Base-by-base conservation (phyloP, 768 basidiomycete genomes). In the Obba rivulosa region DNA sequence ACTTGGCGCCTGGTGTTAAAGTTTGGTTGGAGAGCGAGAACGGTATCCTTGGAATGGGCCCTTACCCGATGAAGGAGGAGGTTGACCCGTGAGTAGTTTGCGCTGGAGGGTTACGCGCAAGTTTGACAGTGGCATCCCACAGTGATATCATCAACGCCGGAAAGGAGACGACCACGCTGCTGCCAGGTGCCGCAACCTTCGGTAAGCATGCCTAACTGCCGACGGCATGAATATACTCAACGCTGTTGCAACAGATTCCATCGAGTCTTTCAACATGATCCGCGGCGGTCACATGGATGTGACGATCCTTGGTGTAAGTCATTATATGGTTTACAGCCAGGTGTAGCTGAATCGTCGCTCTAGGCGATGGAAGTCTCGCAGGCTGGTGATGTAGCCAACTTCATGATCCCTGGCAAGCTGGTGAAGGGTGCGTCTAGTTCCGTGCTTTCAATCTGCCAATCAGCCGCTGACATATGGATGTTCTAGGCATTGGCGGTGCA, bases 231-330 rank as follows among this genome's bases (percentile, higher is more conserved):
- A 46, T n/a, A 42, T 14, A 16, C 8, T 36, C 51, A n/a, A 55
- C 35, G 16, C n/a, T 43, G 18, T 50, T 46, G 51, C 41, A 3
- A 39, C 52, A 84, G 87, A 93, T 66, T 92, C 90, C 3, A 80
- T 80, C 56, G 92, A 95, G 67, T 92, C 90, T 7, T 96, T 96
- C 62, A 86, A 85, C 28, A 96, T 96, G 93, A 95, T 96, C 64
- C 88, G 93, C 47, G 93, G 93, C 45, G 93, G 93, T 2, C 93
- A 96, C 66, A 79, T 96, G 46, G 81, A 95, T 55, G 86, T 94
- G 41, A 83, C 92, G 4, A 90, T 93, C 61, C 78, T 96, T 41
- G 93, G 93, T 38, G 89, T 88, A 67, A 57, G 84, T 72, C n/a
- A 18, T 28, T 23, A 13, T 39, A 38, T 22, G 20, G n/a, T 10